These are phyloP conservation scores for Pythium phragmitis DNA, from an alignment of 352 stramenopile species.

Conservation along the genomic window DNA sequence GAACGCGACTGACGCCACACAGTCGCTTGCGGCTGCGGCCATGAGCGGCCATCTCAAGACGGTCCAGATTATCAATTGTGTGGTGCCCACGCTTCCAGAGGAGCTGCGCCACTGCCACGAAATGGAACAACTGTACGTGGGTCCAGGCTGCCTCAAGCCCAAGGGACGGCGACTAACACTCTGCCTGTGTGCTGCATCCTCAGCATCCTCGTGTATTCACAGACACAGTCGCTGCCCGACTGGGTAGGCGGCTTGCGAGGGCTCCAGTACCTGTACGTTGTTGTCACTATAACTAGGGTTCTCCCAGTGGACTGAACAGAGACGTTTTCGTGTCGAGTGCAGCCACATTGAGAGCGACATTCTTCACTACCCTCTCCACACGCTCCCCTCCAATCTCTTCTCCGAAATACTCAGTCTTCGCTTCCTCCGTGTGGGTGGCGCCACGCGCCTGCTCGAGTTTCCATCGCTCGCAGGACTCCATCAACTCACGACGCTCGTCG, in stretches of 20 bases:
- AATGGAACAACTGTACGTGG: slow-evolving; percentile 27
- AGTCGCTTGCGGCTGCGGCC: slow-evolving; percentile 14
- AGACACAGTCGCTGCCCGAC: slow-evolving; percentile 19
- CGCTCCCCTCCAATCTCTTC: slow-evolving; percentile 20
- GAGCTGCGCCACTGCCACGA: slow-evolving; percentile 19
- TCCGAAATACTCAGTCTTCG: slow-evolving; percentile 11
- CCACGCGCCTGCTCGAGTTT: slow-evolving; percentile 1
- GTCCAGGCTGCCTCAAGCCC: not conserved
- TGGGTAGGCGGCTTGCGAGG: slow-evolving; percentile 22
- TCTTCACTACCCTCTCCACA: slow-evolving; percentile 7
- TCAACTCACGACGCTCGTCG: slow-evolving; percentile 3
- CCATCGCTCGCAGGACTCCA: not conserved
- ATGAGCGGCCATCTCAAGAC: slow-evolving; percentile 21
- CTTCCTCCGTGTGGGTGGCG: slow-evolving; percentile 23
- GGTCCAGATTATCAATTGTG: slow-evolving; percentile 31
- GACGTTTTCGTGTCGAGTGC: no score
- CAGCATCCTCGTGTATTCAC: slow-evolving; percentile 33
- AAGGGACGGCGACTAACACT: not conserved
- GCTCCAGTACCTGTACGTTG: slow-evolving; percentile 30
- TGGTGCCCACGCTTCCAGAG: slow-evolving; percentile 11
- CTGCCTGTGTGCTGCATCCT: not conserved
- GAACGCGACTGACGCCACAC: slow-evolving; percentile 15
- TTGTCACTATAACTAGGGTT: not conserved
- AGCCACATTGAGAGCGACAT: slow-evolving; percentile 28
- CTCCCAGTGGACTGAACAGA: not conserved